Evolutionary conservation across 305 asterid species (phyloP).

Genomic region (Fraxinus velutina): DNA sequence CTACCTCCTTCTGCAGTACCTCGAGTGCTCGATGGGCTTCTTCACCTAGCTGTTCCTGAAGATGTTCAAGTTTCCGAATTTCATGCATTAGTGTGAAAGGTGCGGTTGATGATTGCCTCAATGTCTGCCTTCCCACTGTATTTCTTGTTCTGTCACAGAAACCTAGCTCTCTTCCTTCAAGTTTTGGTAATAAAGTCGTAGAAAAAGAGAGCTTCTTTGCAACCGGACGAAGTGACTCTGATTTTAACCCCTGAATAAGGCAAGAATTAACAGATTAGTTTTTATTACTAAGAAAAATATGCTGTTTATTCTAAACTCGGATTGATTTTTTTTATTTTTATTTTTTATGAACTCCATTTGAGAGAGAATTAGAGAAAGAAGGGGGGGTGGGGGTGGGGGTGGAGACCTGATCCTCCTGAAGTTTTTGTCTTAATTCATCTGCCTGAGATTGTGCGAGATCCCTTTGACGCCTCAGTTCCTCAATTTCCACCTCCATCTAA

Average conservation of each 20-base stretch:
- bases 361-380: no score
- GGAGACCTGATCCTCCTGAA: no score
- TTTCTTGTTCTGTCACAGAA: slow-evolving; percentile 46
- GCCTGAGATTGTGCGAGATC: no score
- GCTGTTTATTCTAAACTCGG: background rate
- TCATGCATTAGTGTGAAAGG: slow-evolving; percentile 94
- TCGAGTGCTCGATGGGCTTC: slow-evolving; percentile 92
- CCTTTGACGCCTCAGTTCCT: no score
- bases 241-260: slow-evolving; percentile 43
- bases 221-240: slow-evolving; percentile 48
- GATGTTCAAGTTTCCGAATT: slow-evolving; percentile 89
- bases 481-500: slow-evolving; percentile 37
- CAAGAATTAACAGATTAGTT: background rate
- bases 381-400: no score
- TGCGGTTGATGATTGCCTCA: slow-evolving; percentile 91
- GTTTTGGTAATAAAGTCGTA: slow-evolving; percentile 56
- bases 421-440: no score
- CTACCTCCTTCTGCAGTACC: slow-evolving; percentile 92
- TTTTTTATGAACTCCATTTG: background rate
- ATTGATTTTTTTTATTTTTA: background rate
- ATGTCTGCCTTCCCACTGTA: slow-evolving; percentile 58
- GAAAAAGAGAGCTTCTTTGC: slow-evolving; percentile 91
- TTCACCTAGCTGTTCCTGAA: slow-evolving; percentile 93
- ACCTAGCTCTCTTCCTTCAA: slow-evolving; percentile 45
- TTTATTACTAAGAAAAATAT: background rate